Conservation (phyloP, 495 filamentous ascomycete species). For the Xylaria longipes region DNA sequence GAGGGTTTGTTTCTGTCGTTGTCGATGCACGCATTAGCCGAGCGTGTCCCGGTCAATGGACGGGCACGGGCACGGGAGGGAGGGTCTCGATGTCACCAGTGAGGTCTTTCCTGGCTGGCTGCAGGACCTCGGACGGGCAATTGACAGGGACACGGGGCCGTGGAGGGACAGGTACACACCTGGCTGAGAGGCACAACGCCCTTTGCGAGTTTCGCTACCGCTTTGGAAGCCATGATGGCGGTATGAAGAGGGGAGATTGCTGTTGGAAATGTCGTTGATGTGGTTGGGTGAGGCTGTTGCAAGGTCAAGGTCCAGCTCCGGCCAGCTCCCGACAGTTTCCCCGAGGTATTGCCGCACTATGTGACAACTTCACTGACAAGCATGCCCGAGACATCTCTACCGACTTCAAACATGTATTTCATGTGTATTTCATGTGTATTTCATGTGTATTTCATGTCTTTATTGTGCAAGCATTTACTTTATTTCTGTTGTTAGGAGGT, state of each 20-base stretch:
- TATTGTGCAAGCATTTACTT: neutral
- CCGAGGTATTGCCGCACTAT: conserved; percentile 36
- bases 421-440: no score
- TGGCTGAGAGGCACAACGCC: conserved; percentile 54
- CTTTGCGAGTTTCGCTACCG: conserved; percentile 55
- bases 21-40: conserved; percentile 9
- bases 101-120: neutral
- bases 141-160: conserved; percentile 1
- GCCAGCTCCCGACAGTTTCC: conserved; percentile 22
- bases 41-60: neutral
- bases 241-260: conserved; percentile 26
- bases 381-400: conserved; percentile 12
- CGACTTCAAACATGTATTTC: neutral
- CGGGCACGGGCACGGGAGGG: neutral
- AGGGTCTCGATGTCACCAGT: neutral
- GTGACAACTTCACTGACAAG: neutral
- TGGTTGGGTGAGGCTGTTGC: conserved; percentile 31
- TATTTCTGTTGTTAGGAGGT: neutral
- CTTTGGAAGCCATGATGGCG: conserved; percentile 61
- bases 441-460: neutral
- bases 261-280: conserved; percentile 28
- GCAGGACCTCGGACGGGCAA: neutral
- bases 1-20: conserved; percentile 90
- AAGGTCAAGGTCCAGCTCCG: conserved; percentile 17
- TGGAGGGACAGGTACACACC: conserved; percentile 36